phyloP scores from a whole-genome alignment of 2,329 filamentous ascomycete species.

The Penicillium concentricum region DNA sequence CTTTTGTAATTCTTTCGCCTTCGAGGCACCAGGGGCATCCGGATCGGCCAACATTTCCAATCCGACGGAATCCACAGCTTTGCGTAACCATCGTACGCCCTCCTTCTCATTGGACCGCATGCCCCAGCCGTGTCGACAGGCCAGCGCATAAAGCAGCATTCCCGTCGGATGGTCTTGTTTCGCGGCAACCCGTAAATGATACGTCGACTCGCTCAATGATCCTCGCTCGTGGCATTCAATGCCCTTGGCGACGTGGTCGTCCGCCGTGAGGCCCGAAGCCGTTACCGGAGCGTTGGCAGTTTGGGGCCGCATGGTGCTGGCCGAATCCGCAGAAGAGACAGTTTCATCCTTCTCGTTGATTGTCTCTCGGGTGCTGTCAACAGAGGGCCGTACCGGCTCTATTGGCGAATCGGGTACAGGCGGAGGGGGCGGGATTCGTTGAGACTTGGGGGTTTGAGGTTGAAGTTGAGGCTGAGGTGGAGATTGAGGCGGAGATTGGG shows the following conservation, averaged over 20 bases:
- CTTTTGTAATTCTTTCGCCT: slow-evolving; percentile 66
- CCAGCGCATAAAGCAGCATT: slow-evolving; percentile 93
- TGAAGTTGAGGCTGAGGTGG: neutral
- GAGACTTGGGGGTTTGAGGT: slow-evolving; percentile 8
- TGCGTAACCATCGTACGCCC: slow-evolving; percentile 87
- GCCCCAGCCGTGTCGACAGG: slow-evolving; percentile 95
- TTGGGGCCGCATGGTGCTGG: slow-evolving; percentile 59
- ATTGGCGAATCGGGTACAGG: slow-evolving; percentile 8
- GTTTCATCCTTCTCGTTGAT: slow-evolving; percentile 41
- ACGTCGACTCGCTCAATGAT: slow-evolving; percentile 88
- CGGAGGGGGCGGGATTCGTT: slow-evolving; percentile 1
- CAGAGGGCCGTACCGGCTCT: slow-evolving; percentile 9
- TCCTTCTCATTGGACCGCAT: slow-evolving; percentile 91
- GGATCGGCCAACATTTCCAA: slow-evolving; percentile 76
- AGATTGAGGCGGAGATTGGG: neutral
- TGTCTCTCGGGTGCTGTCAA: slow-evolving; percentile 14
- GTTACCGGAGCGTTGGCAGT: slow-evolving; percentile 31
- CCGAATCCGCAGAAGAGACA: slow-evolving; percentile 59
- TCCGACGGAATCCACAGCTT: slow-evolving; percentile 80
- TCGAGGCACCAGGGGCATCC: slow-evolving; percentile 53
- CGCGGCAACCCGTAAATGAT: slow-evolving; percentile 88
- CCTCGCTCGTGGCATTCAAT: slow-evolving; percentile 88
- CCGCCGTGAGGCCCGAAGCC: slow-evolving; percentile 48
- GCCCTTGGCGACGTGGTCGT: slow-evolving; percentile 86
- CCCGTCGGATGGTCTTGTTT: slow-evolving; percentile 82